These are phyloP conservation scores for Naematelia encephala DNA, from an alignment of 768 basidiomycete species.

Conservation along the genomic window DNA sequence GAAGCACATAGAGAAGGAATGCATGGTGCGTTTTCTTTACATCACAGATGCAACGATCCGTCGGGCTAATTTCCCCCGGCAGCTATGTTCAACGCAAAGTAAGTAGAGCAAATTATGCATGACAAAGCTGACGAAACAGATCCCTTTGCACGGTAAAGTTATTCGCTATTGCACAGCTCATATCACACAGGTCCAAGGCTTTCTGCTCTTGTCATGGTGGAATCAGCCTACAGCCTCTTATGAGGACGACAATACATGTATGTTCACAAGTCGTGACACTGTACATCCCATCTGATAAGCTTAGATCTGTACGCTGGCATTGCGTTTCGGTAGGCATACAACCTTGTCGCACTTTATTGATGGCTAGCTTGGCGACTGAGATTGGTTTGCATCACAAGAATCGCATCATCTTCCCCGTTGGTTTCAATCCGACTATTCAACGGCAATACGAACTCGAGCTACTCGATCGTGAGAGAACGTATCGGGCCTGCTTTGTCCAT, in stretches of 20 bases:
- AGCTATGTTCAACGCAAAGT: constrained; percentile 3
- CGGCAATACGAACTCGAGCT: constrained; percentile 2
- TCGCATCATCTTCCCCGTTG: neutral
- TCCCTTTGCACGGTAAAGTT: constrained; percentile 1
- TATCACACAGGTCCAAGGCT: neutral
- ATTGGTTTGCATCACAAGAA: neutral
- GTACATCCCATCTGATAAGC: neutral
- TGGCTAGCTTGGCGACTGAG: neutral
- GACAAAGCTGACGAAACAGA: neutral
- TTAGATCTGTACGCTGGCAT: neutral
- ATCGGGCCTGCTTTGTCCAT: neutral
- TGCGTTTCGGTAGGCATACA: neutral
- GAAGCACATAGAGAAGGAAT: constrained; percentile 4
- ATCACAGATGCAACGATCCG: too few relatives aligned
- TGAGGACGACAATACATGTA: constrained; percentile 1
- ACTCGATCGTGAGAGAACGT: neutral
- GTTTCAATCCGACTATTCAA: neutral
- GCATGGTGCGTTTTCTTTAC: neutral
- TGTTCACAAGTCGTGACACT: neutral
- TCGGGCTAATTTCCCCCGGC: neutral
- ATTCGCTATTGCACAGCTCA: neutral
- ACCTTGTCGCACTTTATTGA: neutral
- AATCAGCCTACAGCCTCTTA: neutral
- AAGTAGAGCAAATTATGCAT: neutral
- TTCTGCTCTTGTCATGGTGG: constrained; percentile 1